Evolutionary conservation across 495 filamentous ascomycete genomes (phyloP), one percentile per base, ranked within the genome.

Genomic region (Parathielavia hyrcaniae): DNA sequence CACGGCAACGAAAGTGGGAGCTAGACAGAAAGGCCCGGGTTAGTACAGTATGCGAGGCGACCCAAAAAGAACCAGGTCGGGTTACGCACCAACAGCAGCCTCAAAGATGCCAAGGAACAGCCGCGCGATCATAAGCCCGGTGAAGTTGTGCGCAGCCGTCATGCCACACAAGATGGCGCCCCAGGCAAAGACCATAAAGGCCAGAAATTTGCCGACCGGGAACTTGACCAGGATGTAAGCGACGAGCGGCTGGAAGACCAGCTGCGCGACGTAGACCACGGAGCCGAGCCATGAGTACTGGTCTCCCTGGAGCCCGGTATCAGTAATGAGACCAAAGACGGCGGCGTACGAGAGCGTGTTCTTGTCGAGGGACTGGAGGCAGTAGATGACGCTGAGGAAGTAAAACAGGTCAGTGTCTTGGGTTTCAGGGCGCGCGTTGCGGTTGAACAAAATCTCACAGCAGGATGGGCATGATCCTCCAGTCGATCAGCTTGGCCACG

Each of bases 221-320:
- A 49, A 49, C 20, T 49, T 49, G 46, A 49, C 46, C 11, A 49
- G 46, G 46, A 49, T 49, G 46, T 49, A 49, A 17, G 46, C 46
- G 26, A 49, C 14, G 26, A 49, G 26, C 13, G 46, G 46, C 46
- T 49, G 46, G 46, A 49, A 49, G 14, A 49, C 46, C 46, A 49
- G 8, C 46, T 49, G 46, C 8, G 46, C 46, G 26, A 49, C 13
- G 46, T 49, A 49, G 16, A 49, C 46, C 5, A 49, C 46, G 30
- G 46, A 49, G 17, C 46, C 46, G n/a, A 49, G 46, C 44, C 46
- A 49, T 35, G 46, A 49, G 8, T 49, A 49, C n/a, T 49, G 46
- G 13, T 49, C 46, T 1, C 46, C 46, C 30, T 49, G 17, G 26
- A 49, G 46, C 5, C 30, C 46, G 6, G 46, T 35, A 26, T 49